Base-by-base conservation (phyloP, 495 filamentous ascomycete genomes). In the Lasiosphaeria hispida region DNA sequence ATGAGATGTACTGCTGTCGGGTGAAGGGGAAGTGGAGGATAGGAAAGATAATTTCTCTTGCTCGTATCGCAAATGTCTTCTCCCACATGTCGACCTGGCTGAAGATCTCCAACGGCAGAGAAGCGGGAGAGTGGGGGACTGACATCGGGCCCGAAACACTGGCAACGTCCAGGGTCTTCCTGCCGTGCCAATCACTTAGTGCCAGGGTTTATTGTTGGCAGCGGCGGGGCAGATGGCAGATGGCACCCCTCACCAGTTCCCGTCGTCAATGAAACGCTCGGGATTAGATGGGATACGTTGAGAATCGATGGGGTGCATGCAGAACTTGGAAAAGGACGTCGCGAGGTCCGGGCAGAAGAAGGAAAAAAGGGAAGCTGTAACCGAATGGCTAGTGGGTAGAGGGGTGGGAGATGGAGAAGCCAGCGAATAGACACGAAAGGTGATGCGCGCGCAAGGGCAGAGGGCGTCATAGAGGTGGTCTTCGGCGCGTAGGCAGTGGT, bases 381-480 rank as follows among this genome's bases (percentile, higher is more conserved):
- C 23, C 19, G 23, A 34, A 7, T 10, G 14, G 10, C 39, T 13
- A 9, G 18, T 15, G 40, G 37, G 11, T 10, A 33, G 17, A 30
- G 41, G 10, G 23, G 42, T 14, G 34, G 17, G n/a, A 45, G 23
- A 30, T 30, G 5, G 23, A 30, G 23, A 5, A 30, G 37, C 41
- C 49, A 52, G 51, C 57, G 50, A 63, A 63, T 63, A 15, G 61
- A 36, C 52, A 50, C 45, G 45, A 45, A 41, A 51, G 18, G 35
- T 3, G 51, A 63, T 59, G 61, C 61, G 61, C 61, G 61, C 56
- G 53, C 39, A 47, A 51, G 38, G 48, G 56, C 38, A 53, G 15
- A 34, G 23, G 37, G 44, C n/a, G 13, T 51, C 17, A 10, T 18
- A 14, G 17, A 14, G 17, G 50, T 10, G 8, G n/a, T 40, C 33